Base-by-base conservation (phyloP, 345 rosid species). In the Linum tenue region DNA sequence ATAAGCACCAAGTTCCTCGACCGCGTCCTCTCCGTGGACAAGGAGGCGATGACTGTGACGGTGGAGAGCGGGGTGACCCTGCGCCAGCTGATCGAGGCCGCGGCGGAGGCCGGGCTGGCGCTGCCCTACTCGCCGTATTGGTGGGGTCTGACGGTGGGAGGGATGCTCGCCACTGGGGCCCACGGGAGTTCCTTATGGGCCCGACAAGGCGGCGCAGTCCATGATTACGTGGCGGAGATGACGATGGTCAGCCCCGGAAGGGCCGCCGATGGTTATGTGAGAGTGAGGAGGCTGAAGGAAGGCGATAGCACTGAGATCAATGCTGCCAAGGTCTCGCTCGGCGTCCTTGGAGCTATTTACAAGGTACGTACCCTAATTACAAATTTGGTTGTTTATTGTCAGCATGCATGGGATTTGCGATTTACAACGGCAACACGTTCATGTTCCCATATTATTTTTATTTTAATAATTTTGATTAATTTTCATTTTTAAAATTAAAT, bases 91-190 rank as follows among this genome's bases (percentile, higher is more conserved):
- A 86, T 91, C 2, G 38, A 72, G 3, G 91, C 76, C 59, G 89
- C 88, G 0, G 89, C 88, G 41, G 72, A 79, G 86, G 77, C 69
- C 1, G 87, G 88, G 59, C 69, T 88, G 9, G 97, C 53, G 68
- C 60, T 60, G 64, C 89, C 97, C 0, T 80, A 91, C 64, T 53
- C 85, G 14, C 96, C 97, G 3, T 91, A 91, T 62, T 91, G 97
- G 97, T 90, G 92, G 92, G 97, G 97, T 5, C 36, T 88, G 35
- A 90, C 96, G 8, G 70, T 88, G 0, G 97, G 97, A 5, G 97
- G 97, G 3, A 51, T 91, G 35, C 15, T 91, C 71, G 79, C 85
- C 12, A 88, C 96, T 3, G 96, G 97, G 1, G 89, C 97, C n/a
- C 97, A 91, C 8, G 97, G 97, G 4, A 91, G 97, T 79, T 65